These are phyloP conservation scores for Hymenoscyphus occultus DNA, from an alignment of 2,329 filamentous ascomycete species.

Conservation along the genomic window DNA sequence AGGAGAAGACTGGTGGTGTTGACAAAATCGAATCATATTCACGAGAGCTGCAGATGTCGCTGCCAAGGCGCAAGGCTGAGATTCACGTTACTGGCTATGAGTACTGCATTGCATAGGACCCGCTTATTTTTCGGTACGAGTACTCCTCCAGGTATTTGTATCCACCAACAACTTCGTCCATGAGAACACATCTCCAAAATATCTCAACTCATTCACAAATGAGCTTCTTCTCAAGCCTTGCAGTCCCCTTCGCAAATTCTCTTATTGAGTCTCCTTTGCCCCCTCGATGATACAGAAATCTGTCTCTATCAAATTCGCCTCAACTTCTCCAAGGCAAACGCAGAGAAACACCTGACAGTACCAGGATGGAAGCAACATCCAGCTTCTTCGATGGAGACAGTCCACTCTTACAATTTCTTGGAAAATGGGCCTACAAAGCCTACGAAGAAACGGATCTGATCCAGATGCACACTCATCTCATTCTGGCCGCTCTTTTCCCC, in stretches of 20 bases:
- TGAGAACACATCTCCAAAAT: neutral
- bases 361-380: conserved; percentile 19
- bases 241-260: neutral
- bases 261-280: neutral
- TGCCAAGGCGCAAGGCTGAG: conserved; percentile 4
- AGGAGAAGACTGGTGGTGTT: neutral
- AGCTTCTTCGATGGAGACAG: conserved; percentile 25
- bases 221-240: neutral
- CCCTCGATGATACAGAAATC: neutral
- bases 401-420: conserved; percentile 27
- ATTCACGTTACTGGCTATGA: no score
- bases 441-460: conserved; percentile 28
- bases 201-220: neutral
- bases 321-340: no score
- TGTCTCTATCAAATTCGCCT: neutral
- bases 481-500: conserved; percentile 70
- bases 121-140: no score
- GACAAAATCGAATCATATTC: neutral
- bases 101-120: no score
- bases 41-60: neutral
- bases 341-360: neutral
- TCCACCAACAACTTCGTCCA: neutral
- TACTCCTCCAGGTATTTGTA: no score
- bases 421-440: conserved; percentile 25
- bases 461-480: conserved; percentile 47